phyloP scores from a whole-genome alignment of 768 basidiomycete species.

The Trametopsis cervina region DNA sequence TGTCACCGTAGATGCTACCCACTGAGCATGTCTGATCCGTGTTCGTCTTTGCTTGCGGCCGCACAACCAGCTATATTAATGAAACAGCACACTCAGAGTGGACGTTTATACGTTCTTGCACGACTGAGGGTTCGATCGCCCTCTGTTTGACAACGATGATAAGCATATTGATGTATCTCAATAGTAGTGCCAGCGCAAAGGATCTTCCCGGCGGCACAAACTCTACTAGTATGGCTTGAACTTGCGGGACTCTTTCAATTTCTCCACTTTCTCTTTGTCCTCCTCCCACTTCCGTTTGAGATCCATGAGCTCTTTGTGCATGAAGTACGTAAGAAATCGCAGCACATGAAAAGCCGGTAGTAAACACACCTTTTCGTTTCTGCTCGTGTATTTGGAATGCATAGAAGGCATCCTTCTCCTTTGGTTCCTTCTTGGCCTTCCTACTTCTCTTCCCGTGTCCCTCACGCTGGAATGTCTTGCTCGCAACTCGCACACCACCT shows the following conservation, averaged over 20 bases:
- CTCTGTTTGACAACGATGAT: too few relatives aligned
- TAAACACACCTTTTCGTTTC: conserved; percentile 67
- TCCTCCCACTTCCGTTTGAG: conserved; percentile 78
- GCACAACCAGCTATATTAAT: too few relatives aligned
- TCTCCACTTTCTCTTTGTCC: conserved; percentile 81
- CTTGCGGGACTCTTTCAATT: conserved; percentile 67
- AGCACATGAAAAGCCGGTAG: not conserved
- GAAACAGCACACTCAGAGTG: too few relatives aligned
- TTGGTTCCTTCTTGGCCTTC: conserved; percentile 62
- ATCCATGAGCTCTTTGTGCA: conserved; percentile 41
- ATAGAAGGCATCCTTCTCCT: conserved; percentile 63
- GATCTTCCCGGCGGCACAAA: too few relatives aligned
- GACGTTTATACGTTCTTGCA: too few relatives aligned
- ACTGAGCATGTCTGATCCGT: too few relatives aligned
- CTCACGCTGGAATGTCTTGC: conserved; percentile 43
- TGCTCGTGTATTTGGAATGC: conserved; percentile 88
- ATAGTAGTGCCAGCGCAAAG: too few relatives aligned
- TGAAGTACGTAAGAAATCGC: conserved; percentile 15
- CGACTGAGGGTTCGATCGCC: too few relatives aligned
- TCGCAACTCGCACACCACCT: conserved; percentile 63
- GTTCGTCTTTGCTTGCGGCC: too few relatives aligned
- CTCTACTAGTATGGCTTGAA: conserved; percentile 76
- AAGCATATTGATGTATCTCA: too few relatives aligned
- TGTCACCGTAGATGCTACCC: too few relatives aligned
- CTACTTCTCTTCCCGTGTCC: conserved; percentile 34